Percentiles rank a stretch among this genome's conserved stretches.
Evolutionary conservation across 352 stramenopile genomes (phyloP).

Genomic region (Globisporangium alternatum): DNA sequence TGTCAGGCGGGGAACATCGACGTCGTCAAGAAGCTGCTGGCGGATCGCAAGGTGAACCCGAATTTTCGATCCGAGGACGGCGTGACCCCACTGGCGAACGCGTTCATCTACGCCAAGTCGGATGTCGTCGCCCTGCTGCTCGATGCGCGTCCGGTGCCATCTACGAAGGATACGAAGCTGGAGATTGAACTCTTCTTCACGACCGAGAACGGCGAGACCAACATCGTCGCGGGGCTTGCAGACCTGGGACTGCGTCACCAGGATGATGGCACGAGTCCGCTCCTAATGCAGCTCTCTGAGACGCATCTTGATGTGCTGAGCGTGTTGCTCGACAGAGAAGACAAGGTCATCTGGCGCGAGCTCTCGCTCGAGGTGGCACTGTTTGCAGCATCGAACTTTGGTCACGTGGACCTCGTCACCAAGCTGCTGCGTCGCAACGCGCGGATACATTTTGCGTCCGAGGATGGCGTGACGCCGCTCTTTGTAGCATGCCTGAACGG

Average conservation of each 20-base stretch:
- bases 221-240: background rate
- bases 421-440: slow-evolving; percentile 7
- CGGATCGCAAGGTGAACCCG: background rate
- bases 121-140: slow-evolving; percentile 13
- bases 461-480: slow-evolving; percentile 2
- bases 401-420: slow-evolving; percentile 1
- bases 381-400: slow-evolving; percentile 4
- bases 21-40: background rate
- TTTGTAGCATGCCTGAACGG: slow-evolving; percentile 8
- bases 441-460: background rate
- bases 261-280: background rate
- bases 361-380: slow-evolving; percentile 10
- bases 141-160: background rate
- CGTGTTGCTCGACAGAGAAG: slow-evolving; percentile 11
- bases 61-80: slow-evolving; percentile 6
- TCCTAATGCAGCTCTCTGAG: slow-evolving; percentile 3
- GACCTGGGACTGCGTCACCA: background rate
- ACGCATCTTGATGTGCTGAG: slow-evolving; percentile 6
- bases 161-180: background rate
- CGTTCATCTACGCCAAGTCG: slow-evolving; percentile 4
- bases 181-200: slow-evolving; percentile 15
- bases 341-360: slow-evolving; percentile 1
- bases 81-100: slow-evolving; percentile 7
- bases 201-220: background rate
- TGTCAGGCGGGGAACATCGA: slow-evolving; percentile 8